Base-by-base conservation (phyloP, 768 basidiomycete genomes). In the Tylopilus subfusipes region DNA sequence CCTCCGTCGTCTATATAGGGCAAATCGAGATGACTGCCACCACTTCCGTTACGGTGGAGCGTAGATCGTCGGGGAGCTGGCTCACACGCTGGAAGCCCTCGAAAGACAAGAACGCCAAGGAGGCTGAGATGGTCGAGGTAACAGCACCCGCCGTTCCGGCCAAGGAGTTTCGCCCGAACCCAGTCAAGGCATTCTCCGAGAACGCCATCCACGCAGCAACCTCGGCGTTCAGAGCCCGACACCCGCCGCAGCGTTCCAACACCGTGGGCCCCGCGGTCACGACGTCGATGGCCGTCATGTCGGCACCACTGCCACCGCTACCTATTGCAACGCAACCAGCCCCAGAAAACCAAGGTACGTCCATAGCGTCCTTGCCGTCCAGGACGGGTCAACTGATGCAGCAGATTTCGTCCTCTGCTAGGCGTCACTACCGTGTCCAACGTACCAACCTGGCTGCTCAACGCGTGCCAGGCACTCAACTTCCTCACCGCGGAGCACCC, bases 401-500 rank as follows among this genome's bases (percentile, higher is more conserved):
- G n/a, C 27, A 38, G 5, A 25, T 18, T n/a, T 42, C 36, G 29
- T 12, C n/a, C 21, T 53, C 12, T 42, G 33, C 44, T 45, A 77
- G 75, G 66, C 12, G 66, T 73, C 25, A 78, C 78, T 0, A 72
- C 74, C 4, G 74, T 81, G 9, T 74, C 80, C 16, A 80, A 86
- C 54, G 88, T 83, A 12, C 88, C 88, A 0, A 72, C 82, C 0
- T 91, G 88, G 88, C 77, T 91, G 18, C 65, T 91, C 52, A 90
- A 89, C 62, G 88, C 89, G 2, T 84, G 84, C 60, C 82, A 77
- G 45, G 88, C 89, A 11, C 77, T 91, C 55, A 86, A 89, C 50
- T 86, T 79, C 71, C 80, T 91, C 50, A 82, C 82, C 11, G 79
- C 76, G 55, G 89, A 90, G 60, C 88, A 91, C 61, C 89, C 89